Evolutionary conservation across 148 eudicot species (phyloP), one percentile per base, ranked within the genome.

Genomic region (Polygonum aviculare): DNA sequence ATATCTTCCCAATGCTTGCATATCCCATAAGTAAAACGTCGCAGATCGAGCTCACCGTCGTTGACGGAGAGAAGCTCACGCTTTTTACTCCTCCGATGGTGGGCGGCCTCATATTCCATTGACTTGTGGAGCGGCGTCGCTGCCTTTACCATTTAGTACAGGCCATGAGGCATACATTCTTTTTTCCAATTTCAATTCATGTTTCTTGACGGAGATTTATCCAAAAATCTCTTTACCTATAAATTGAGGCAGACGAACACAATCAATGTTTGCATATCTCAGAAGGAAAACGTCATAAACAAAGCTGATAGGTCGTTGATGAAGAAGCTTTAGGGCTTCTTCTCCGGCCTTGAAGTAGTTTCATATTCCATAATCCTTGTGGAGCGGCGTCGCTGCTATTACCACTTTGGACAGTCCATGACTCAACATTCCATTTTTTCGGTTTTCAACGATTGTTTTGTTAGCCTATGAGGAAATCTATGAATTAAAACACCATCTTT

Each of bases 301-400:
- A 1, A 51, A 83, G 63, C 21, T 71, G 12, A 2, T 35, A 1
- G 47, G 21, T 75, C 38, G 84, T 84, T 7, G 84, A 35, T 26
- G 79, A 36, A 2, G 31, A 69, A 44, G 59, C 44, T 55, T 39
- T 22, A 65, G 35, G 39, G 54, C 55, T 77, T 70, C 44, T 71
- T 63, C 69, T 73, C 45, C 44, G 72, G 3, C 38, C 65, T 5
- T 18, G 65, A 0, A 0, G 48, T 54, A 76, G 84, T 69, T 80
- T 81, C 87, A 84, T 81, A 84, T 82, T 80, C 82, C 85, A 84
- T 82, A n/a, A n/a, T 69, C 85, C 83, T 84, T 82, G 81, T 57
- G 81, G 76, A 84, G 85, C 83, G 83, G 87, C 83, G 78, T 84
- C 52, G 87, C 79, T 73, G 81, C 85, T 14, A 26, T 82, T 54